Percentiles rank a stretch among this genome's conserved stretches.
Evolutionary conservation across 2,329 filamentous ascomycete genomes (phyloP).

Genomic region (Thelonectria rubi): DNA sequence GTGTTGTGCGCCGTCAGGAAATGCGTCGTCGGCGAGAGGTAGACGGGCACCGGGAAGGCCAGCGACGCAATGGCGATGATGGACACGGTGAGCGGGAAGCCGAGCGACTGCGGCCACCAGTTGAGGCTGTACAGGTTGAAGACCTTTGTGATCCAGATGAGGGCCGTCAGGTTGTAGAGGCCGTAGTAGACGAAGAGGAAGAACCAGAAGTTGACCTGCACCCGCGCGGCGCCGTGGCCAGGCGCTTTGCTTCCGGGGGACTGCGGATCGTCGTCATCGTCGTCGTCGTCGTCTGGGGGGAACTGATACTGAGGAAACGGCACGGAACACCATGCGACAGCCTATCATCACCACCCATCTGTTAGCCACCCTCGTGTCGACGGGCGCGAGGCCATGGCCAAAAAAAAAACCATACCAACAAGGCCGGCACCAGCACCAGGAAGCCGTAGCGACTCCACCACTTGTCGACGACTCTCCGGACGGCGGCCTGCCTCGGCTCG

Average conservation of each 20-base stretch:
- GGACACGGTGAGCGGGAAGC: slow-evolving; percentile 71
- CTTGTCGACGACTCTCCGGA: slow-evolving; percentile 65
- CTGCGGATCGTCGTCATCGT: slow-evolving; percentile 48
- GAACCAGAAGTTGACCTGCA: slow-evolving; percentile 76
- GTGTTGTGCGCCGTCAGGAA: slow-evolving; percentile 71
- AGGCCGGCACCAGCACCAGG: slow-evolving; percentile 68
- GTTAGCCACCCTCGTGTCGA: slow-evolving; percentile 18
- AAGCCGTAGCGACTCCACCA: slow-evolving; percentile 73
- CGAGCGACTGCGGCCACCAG: slow-evolving; percentile 73
- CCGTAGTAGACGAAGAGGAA: slow-evolving; percentile 76
- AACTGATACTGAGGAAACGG: slow-evolving; percentile 72
- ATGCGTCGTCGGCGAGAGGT: slow-evolving; percentile 61
- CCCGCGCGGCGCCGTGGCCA: slow-evolving; percentile 70
- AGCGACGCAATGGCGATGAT: slow-evolving; percentile 69
- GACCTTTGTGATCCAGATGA: slow-evolving; percentile 77
- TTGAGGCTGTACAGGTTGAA: slow-evolving; percentile 77
- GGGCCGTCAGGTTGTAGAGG: slow-evolving; percentile 72
- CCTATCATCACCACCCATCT: slow-evolving; percentile 53
- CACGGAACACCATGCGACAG: slow-evolving; percentile 71
- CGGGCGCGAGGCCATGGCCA: not conserved
- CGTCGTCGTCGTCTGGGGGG: slow-evolving; percentile 53
- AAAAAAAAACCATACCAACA: slow-evolving; percentile 54
- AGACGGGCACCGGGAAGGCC: slow-evolving; percentile 67
- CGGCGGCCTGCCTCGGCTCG: slow-evolving; percentile 65
- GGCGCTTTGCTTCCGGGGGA: slow-evolving; percentile 55